Conservation (phyloP, 2,329 filamentous ascomycete genomes). For the Phaeomoniella chlamydospora region DNA sequence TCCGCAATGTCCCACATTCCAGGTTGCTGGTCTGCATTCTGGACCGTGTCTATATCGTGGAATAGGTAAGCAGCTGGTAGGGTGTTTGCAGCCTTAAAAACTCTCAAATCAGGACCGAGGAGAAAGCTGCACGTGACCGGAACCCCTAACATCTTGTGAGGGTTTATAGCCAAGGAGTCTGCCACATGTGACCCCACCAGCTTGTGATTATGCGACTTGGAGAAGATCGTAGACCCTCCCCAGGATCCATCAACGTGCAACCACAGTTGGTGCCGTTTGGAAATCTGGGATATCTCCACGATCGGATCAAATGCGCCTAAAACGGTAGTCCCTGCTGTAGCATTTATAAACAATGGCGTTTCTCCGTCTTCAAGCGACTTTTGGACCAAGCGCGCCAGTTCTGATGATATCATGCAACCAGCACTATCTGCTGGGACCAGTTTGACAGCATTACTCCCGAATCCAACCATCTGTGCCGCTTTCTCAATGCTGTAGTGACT, state of each 20-base stretch:
- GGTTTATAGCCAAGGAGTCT: constrained; percentile 74
- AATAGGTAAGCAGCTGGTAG: constrained; percentile 78
- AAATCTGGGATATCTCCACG: constrained; percentile 52
- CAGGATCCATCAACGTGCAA: constrained; percentile 86
- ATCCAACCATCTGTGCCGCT: constrained; percentile 77
- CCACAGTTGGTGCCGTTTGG: constrained; percentile 63
- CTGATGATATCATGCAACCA: constrained; percentile 56
- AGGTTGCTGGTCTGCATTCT: constrained; percentile 14
- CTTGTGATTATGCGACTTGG: constrained; percentile 41
- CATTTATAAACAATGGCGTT: constrained; percentile 88
- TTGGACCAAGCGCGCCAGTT: constrained; percentile 50
- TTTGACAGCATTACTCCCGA: constrained; percentile 63
- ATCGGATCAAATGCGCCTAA: constrained; percentile 81
- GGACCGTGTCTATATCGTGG: constrained; percentile 45
- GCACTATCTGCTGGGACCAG: constrained; percentile 56
- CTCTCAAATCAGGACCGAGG: constrained; percentile 57
- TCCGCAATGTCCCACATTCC: constrained; percentile 60
- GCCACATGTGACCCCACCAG: constrained; percentile 59
- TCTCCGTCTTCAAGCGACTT: constrained; percentile 51
- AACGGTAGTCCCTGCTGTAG: constrained; percentile 89
- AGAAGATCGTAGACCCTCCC: constrained; percentile 77
- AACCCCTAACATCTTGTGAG: constrained; percentile 93
- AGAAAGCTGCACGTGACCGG: constrained; percentile 87
- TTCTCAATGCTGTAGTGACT: constrained; percentile 94
- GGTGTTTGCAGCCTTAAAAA: constrained; percentile 75